Evolutionary conservation across 2,329 filamentous ascomycete genomes (phyloP), one percentile per base, ranked within the genome.

Genomic region (Gliomastix tumulicola): DNA sequence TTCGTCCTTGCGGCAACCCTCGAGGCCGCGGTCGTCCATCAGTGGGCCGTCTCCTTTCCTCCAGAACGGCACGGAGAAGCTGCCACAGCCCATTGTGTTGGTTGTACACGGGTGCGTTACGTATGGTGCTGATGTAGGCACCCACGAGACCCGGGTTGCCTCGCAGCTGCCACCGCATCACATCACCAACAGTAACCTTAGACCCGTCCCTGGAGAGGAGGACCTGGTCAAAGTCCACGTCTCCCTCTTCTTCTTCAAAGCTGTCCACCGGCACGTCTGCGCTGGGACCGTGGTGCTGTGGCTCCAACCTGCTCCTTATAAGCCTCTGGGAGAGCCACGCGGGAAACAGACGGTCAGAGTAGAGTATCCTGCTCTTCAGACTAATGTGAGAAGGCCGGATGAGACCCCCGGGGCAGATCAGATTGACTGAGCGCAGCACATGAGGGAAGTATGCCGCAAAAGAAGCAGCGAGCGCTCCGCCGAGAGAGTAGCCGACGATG

Each of bases 401-500:
- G 11, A 90, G 62, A 1, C 86, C 86, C 4, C 76, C 68, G 0
- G 82, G 79, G 1, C 82, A 82, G 27, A 90, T 59, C 15, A 89
- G 68, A 5, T 79, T 66, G 13, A 88, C 62, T 5, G 73, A 77
- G 7, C 69, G 68, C 11, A 90, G 61, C 28, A 84, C 62, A 25
- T 74, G 59, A 0, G 84, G 76, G 49, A 87, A 85, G 51, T 77
- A 77, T 2, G 74, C 70, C 2, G 84, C 74, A 51, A 92, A 90
- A 16, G 78, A 69, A 9, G 77, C 79, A 2, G 75, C 71, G 28
- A 94, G 73, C 12, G 82, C 84, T 23, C 87, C 88, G 32, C 88
- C 87, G 0, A 94, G 68, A 0, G 83, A 88, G 56, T 92, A 94
- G 3, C 87, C 88, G 4, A 88, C 61, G 6, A 94, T 62, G 41